phyloP scores from a whole-genome alignment of 2,329 filamentous ascomycete species.

The Monosporascus ibericus region DNA sequence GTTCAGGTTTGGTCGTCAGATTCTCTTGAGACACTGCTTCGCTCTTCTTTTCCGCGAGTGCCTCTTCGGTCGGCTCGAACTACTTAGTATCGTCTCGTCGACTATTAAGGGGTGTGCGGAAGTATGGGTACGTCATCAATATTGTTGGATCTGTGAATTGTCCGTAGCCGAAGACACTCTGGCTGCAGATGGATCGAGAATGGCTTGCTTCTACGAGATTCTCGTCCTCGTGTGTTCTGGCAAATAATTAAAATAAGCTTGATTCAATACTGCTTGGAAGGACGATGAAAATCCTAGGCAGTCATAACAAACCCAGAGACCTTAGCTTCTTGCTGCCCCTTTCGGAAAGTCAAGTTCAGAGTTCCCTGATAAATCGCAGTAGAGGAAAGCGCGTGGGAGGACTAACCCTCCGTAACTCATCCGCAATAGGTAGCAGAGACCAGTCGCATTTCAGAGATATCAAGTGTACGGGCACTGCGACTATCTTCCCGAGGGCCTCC shows the following conservation, averaged over 20 bases:
- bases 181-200: not conserved
- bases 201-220: not conserved
- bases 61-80: not conserved
- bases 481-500: not conserved
- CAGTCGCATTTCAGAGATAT: not conserved
- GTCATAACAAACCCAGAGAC: conserved; percentile 1
- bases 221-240: not conserved
- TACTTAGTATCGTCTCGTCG: not conserved
- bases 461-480: conserved; percentile 1
- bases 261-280: conserved; percentile 4
- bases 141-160: conserved; percentile 1
- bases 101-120: not conserved
- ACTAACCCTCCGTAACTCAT: not conserved
- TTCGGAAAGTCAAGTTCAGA: not conserved
- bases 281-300: conserved; percentile 1
- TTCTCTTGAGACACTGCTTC: conserved; percentile 1
- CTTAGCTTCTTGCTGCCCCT: not conserved
- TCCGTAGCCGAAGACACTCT: not conserved
- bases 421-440: not conserved
- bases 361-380: conserved; percentile 1
- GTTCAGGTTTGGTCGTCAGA: not conserved
- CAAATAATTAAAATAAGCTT: conserved; percentile 2
- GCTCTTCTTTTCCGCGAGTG: not conserved
- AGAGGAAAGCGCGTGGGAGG: conserved; percentile 1
- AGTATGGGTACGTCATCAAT: not conserved